A percentile compares a stretch with the other conserved stretches of the same genome.
Conservation (phyloP, 805 yeast genomes). For the Myxozyma melibiosi region DNA sequence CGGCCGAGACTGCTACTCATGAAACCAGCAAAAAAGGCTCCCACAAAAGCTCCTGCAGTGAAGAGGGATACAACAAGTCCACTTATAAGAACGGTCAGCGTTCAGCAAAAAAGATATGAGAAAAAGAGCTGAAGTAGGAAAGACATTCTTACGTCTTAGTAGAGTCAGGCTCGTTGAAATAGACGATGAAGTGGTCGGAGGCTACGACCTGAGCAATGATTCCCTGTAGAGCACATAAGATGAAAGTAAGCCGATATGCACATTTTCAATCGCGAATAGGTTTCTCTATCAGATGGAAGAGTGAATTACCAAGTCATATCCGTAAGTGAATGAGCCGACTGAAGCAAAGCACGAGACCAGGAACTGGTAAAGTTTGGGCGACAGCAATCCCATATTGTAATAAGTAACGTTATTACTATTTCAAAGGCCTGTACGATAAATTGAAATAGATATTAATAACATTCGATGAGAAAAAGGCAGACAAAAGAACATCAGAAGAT, state of each 20-base stretch:
- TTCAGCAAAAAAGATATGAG: too few relatives aligned
- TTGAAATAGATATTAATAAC: background rate
- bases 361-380: background rate
- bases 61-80: background rate
- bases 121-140: background rate
- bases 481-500: background rate
- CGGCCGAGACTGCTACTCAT: conserved; percentile 17
- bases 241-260: background rate
- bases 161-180: conserved; percentile 13
- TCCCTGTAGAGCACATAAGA: conserved; percentile 14
- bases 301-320: conserved; percentile 37
- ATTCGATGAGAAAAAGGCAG: background rate
- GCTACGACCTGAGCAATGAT: conserved; percentile 43
- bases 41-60: conserved; percentile 17
- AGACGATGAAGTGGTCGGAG: conserved; percentile 35
- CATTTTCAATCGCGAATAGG: too few relatives aligned
- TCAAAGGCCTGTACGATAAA: background rate
- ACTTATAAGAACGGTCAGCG: too few relatives aligned
- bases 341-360: conserved; percentile 42
- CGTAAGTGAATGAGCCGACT: conserved; percentile 40
- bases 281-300: background rate
- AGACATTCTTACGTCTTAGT: background rate
- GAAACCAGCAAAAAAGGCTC: conserved; percentile 11
- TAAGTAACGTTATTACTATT: background rate
- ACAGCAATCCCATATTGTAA: background rate